Base-by-base conservation (phyloP, 441 rosid genomes). In the Adansonia gregorii region DNA sequence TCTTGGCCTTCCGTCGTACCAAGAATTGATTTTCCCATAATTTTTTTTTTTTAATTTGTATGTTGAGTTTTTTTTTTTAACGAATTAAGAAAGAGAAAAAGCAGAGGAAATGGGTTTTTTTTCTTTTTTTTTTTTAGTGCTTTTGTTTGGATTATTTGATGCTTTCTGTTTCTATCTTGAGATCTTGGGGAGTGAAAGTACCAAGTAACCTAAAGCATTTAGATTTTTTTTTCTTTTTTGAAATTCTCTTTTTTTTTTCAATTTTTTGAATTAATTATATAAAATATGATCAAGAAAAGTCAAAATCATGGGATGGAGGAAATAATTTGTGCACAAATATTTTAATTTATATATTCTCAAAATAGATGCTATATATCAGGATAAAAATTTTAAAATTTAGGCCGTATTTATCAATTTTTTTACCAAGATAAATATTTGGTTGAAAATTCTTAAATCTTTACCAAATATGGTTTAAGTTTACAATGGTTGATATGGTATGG, bases 11-110 rank as follows among this genome's bases (percentile, higher is more conserved):
- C 82, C 73, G 84, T 78, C 19, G 87, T 67, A 39, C 84, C 82
- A 70, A 82, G 74, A 27, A 86, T 80, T 63, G 91, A 67, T 83
- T 84, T 93, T 67, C 91, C 97, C 95, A 88, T 93, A 66, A 78
- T 48, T 48, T 19, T 5, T 19, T 68, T 48, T 48, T 22, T 12
- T 20, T 60, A 1, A 3, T 24, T 12, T 19, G 6, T 19, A 72
- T 72, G 54, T 12, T n/a, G 24, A 1, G 1, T 35, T 35, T 35
- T 35, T 27, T 27, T 27, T 35, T 35, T 59, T 14, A 6, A 66
- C 43, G 22, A 31, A 67, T 43, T 4, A 63, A 45, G 61, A 64
- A 49, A 63, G 22, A 60, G 69, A 43, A 59, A 72, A 11, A 17
- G 46, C 6, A 10, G 66, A 56, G 35, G 65, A 56, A 73, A 73